Percentiles rank a stretch among this genome's conserved stretches.
Conservation (phyloP, 2,329 filamentous ascomycete species). For the Aspergillus nomiae region DNA sequence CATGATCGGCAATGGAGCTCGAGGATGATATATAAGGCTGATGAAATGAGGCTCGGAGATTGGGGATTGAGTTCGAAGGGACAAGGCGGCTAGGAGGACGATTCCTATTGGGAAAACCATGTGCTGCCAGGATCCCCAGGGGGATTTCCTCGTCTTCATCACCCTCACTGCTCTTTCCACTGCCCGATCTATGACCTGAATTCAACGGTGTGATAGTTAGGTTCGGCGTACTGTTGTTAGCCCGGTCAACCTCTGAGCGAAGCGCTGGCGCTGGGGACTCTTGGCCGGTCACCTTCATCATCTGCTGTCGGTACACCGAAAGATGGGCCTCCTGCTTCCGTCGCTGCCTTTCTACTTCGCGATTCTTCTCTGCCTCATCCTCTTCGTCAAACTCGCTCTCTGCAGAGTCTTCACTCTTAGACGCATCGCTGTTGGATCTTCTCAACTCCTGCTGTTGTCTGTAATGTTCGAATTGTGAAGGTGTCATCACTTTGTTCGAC, state of each 20-base stretch:
- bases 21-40: constrained; percentile 53
- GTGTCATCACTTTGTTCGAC: constrained; percentile 82
- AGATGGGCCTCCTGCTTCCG: constrained; percentile 89
- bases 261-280: constrained; percentile 52
- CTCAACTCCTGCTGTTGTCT: constrained; percentile 70
- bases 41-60: constrained; percentile 62
- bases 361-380: constrained; percentile 76
- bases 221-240: constrained; percentile 64
- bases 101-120: constrained; percentile 81
- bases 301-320: constrained; percentile 86
- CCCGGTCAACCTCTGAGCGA: constrained; percentile 59
- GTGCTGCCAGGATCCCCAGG: constrained; percentile 80
- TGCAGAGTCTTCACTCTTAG: constrained; percentile 54
- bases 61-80: constrained; percentile 69
- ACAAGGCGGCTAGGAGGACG: constrained; percentile 70
- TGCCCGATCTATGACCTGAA: constrained; percentile 39
- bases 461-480: constrained; percentile 81
- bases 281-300: constrained; percentile 94
- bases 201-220: constrained; percentile 47
- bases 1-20: constrained; percentile 54
- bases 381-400: constrained; percentile 73
- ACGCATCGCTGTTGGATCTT: constrained; percentile 54
- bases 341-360: constrained; percentile 72
- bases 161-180: constrained; percentile 49
- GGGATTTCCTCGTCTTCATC: constrained; percentile 89